These are phyloP conservation scores for Pleurozium schreberi DNA, from an alignment of 225 moss, liverwort and hornwort genomes.

Conservation along the genomic window DNA sequence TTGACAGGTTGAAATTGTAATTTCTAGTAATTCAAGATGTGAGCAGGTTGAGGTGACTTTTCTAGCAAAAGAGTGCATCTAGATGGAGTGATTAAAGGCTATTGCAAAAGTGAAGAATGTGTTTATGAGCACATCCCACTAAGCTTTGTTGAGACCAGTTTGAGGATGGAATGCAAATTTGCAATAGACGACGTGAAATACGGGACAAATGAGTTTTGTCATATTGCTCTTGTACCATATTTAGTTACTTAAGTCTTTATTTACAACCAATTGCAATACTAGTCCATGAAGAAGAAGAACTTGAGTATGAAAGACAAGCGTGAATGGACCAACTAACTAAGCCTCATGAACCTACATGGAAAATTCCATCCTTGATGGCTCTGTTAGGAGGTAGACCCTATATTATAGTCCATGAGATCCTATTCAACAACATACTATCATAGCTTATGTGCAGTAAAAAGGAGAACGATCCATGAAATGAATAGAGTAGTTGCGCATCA, in stretches of 20 bases:
- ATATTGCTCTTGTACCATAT: not conserved
- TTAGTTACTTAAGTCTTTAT: not conserved
- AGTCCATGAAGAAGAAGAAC: not conserved
- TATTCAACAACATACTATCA: not conserved
- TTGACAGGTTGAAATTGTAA: not conserved
- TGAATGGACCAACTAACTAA: not conserved
- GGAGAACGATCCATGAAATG: not conserved
- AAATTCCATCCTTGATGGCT: not conserved
- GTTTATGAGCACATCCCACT: not conserved
- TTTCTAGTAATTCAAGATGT: not conserved
- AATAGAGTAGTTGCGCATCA: not conserved
- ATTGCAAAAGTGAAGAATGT: accelerated
- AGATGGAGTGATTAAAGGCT: not conserved
- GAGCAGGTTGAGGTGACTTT: not conserved
- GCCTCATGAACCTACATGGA: not conserved
- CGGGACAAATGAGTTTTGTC: not conserved
- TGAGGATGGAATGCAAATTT: not conserved
- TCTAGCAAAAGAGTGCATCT: not conserved
- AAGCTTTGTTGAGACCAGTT: not conserved
- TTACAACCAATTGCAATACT: not conserved
- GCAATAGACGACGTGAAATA: not conserved
- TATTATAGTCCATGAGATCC: not conserved
- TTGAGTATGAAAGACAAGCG: accelerated
- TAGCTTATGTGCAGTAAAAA: not conserved
- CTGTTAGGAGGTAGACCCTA: not conserved